A percentile compares a stretch with the other conserved stretches of the same genome.
phyloP scores from a whole-genome alignment of 2,329 filamentous ascomycete species.

The Colletotrichum sp. region DNA sequence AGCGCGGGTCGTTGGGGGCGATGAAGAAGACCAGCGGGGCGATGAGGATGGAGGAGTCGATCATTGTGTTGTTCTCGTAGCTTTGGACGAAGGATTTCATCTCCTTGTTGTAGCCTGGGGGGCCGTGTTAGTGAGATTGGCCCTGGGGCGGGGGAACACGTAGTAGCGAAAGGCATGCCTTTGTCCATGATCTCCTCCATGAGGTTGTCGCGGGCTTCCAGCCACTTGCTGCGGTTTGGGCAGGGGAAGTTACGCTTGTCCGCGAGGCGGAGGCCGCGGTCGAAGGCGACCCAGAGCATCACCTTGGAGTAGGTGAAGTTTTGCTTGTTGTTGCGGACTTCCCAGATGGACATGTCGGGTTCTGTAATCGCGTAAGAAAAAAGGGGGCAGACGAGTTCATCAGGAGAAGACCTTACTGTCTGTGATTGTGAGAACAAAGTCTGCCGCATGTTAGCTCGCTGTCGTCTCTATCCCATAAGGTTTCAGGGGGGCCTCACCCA shows the following conservation, averaged over 20 bases:
- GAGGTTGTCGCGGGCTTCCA: constrained; percentile 68
- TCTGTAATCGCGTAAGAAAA: constrained; percentile 36
- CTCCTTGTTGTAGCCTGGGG: constrained; percentile 69
- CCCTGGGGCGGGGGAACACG: neutral
- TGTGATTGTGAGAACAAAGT: constrained; percentile 74
- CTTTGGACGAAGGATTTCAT: constrained; percentile 76
- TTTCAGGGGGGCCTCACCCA: constrained; percentile 42
- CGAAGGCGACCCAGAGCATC: constrained; percentile 84
- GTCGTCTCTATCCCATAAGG: neutral
- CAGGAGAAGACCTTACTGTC: constrained; percentile 44
- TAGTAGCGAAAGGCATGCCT: neutral
- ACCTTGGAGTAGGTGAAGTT: constrained; percentile 84
- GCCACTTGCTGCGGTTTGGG: constrained; percentile 71
- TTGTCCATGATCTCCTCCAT: constrained; percentile 83
- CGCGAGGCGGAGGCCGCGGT: constrained; percentile 74
- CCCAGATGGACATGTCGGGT: constrained; percentile 85
- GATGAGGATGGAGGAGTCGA: constrained; percentile 79
- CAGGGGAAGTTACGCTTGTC: constrained; percentile 81
- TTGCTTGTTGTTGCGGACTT: constrained; percentile 77
- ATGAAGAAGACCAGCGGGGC: constrained; percentile 83
- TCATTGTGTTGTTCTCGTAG: constrained; percentile 72
- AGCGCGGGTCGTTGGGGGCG: constrained; percentile 77
- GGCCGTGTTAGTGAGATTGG: neutral
- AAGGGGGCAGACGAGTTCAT: neutral
- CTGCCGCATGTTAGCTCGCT: constrained; percentile 33